These are phyloP conservation scores for Trichoderma asperelloides DNA, from an alignment of 495 filamentous ascomycete genomes.

Conservation along the genomic window DNA sequence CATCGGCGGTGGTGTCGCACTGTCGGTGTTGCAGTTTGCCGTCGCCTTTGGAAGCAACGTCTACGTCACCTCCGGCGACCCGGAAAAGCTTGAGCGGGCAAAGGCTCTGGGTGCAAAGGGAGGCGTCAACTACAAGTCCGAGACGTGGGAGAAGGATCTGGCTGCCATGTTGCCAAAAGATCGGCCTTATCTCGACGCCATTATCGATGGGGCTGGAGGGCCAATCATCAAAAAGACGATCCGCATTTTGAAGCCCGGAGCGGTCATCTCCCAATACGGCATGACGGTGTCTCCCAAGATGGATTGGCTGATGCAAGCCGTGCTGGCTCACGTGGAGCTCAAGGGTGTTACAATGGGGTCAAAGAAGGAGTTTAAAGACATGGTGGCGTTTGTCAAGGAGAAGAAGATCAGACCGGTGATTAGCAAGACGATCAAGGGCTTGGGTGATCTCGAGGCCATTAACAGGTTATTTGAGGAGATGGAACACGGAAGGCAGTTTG, in stretches of 20 bases:
- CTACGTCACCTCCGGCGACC: conserved; percentile 57
- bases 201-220: conserved; percentile 72
- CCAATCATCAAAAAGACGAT: conserved; percentile 53
- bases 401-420: conserved; percentile 59
- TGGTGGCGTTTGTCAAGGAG: conserved; percentile 62
- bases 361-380: conserved; percentile 63
- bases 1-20: conserved; percentile 72
- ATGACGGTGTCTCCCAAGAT: conserved; percentile 71
- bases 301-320: conserved; percentile 60
- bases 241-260: conserved; percentile 53
- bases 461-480: conserved; percentile 68
- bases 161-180: conserved; percentile 45
- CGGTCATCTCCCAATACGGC: conserved; percentile 61
- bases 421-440: conserved; percentile 48
- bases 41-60: conserved; percentile 55
- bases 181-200: conserved; percentile 53
- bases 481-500: conserved; percentile 66
- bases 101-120: conserved; percentile 56
- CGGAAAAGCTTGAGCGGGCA: conserved; percentile 58
- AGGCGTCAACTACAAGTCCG: conserved; percentile 58
- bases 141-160: conserved; percentile 62
- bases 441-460: conserved; percentile 57
- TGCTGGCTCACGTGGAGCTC: conserved; percentile 69
- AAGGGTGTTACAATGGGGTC: conserved; percentile 69
- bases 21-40: conserved; percentile 61